Conservation (phyloP, 371 early-diverging fungal species). For the Haplosporangium sp. region DNA sequence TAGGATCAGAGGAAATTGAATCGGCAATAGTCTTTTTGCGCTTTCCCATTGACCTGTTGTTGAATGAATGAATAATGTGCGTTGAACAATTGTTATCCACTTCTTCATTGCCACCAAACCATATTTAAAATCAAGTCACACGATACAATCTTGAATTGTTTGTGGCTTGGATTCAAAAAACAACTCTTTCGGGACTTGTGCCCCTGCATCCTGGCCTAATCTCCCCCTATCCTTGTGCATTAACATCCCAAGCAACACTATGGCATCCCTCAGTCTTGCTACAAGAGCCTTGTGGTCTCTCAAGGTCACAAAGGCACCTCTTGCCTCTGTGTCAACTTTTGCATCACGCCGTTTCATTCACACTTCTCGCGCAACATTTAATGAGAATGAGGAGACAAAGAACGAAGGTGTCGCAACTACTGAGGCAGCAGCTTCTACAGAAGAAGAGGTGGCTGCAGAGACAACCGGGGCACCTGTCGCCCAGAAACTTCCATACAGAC, state of each 20-base stretch:
- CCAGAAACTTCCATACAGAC: slow-evolving; percentile 39
- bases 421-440: not conserved
- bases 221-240: not conserved
- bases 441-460: slow-evolving; percentile 9
- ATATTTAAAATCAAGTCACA: not conserved
- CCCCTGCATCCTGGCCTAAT: slow-evolving; percentile 2
- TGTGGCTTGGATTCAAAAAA: slow-evolving; percentile 11
- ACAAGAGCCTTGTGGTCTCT: slow-evolving; percentile 44
- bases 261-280: slow-evolving; percentile 35
- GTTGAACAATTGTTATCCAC: not conserved
- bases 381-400: slow-evolving; percentile 13
- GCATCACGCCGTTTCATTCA: slow-evolving; percentile 40
- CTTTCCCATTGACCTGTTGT: not conserved
- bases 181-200: slow-evolving; percentile 8
- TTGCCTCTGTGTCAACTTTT: slow-evolving; percentile 13
- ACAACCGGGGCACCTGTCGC: slow-evolving; percentile 6
- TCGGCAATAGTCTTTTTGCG: not conserved
- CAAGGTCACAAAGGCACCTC: slow-evolving; percentile 25
- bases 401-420: slow-evolving; percentile 1
- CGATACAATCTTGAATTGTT: not conserved
- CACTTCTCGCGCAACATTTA: slow-evolving; percentile 18
- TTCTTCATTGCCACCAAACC: too few species aligned
- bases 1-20: not conserved
- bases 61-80: not conserved
- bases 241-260: slow-evolving; percentile 13